phyloP scores from a whole-genome alignment of 257 asterid genomes.

The Nicotiana paniculata region DNA sequence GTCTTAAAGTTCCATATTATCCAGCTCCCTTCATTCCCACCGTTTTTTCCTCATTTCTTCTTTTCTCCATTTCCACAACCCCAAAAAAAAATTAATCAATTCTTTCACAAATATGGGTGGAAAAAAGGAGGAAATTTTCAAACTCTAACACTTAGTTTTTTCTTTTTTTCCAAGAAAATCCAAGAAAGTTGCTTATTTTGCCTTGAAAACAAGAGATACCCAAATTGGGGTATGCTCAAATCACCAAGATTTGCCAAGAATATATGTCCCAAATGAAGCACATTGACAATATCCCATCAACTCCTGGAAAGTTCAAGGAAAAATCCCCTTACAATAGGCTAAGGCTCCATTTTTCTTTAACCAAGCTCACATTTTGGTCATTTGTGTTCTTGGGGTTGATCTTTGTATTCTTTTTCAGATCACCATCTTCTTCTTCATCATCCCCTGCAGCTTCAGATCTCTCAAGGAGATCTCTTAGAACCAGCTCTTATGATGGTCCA shows the following conservation, averaged over 20 bases:
- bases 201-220: slow-evolving; percentile 14
- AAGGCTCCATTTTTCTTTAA: slow-evolving; percentile 36
- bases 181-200: slow-evolving; percentile 8
- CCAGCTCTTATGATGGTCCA: slow-evolving; percentile 30
- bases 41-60: slow-evolving; percentile 6
- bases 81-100: background rate
- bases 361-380: slow-evolving; percentile 56
- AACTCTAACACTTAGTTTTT: slow-evolving; percentile 9
- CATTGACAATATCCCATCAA: slow-evolving; percentile 71
- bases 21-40: slow-evolving; percentile 1
- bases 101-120: background rate
- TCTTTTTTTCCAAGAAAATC: slow-evolving; percentile 11
- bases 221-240: slow-evolving; percentile 29
- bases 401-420: slow-evolving; percentile 39
- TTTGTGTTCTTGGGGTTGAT: slow-evolving; percentile 39
- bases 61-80: slow-evolving; percentile 16
- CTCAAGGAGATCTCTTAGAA: slow-evolving; percentile 49
- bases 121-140: slow-evolving; percentile 24
- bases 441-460: slow-evolving; percentile 32
- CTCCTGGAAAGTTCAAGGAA: slow-evolving; percentile 67
- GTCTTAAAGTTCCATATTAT: slow-evolving; percentile 8
- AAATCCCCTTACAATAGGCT: slow-evolving; percentile 36
- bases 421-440: slow-evolving; percentile 29
- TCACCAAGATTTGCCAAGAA: slow-evolving; percentile 25
- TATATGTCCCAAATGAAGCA: slow-evolving; percentile 59